Evolutionary conservation across 2,329 filamentous ascomycete species (phyloP), one percentile per base, ranked within the genome.

Genomic region (Blastomyces parvus): DNA sequence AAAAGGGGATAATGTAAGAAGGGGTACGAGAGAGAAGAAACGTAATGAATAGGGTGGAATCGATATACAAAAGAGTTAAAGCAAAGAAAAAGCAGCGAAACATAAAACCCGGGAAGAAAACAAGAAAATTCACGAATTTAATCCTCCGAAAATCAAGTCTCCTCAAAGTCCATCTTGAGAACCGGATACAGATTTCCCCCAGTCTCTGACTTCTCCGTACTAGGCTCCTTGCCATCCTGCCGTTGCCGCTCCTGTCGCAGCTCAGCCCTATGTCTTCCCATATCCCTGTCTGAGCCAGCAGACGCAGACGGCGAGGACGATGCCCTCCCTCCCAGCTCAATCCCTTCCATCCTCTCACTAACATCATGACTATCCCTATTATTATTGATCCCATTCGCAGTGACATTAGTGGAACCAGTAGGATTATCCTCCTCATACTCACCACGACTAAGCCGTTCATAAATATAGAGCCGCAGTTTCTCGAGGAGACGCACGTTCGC

Each of bases 401-500:
- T 65, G 25, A 64, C 62, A 63, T 17, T 65, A 30, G 46, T 65
- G 63, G 69, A n/a, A 44, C 7, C 17, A 44, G 42, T 44, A 19
- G 14, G 7, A 19, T 44, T 57, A 6, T 69, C 63, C 11, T 69
- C 63, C 9, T 75, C 78, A 63, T 75, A 85, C 44, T 85, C 82
- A 44, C 80, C 81, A 50, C 76, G 74, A 64, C 83, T 78, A 27
- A 87, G 75, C 61, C 82, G 77, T 59, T 82, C 79, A 62, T 81
- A 80, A 67, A 87, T 80, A 72, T 82, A 83, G 25, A 80, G 79
- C 53, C 84, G 79, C 44, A 87, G 78, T 60, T 80, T 79, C 74
- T 87, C 84, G 38, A 87, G 83, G 11, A 84, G 79, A n/a, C 85
- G 82, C 62, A 86, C 83, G 73, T 86, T 86, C 71, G 86, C 83